Base-by-base conservation (phyloP, 345 rosid species). In the Conringia planisiliqua region DNA sequence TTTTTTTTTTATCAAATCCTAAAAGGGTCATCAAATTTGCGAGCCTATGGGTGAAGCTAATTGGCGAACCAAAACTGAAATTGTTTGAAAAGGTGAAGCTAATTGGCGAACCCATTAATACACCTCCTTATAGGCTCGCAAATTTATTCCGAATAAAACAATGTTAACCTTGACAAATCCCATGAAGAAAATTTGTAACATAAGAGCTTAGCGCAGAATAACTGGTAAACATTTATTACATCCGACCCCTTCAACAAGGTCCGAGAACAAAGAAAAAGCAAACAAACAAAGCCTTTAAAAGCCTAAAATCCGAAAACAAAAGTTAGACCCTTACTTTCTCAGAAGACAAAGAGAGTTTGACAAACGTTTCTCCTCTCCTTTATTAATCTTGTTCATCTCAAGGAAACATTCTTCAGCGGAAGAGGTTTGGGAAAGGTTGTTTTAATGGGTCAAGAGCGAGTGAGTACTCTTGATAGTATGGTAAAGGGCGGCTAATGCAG, bases 391-490 rank as follows among this genome's bases (percentile, higher is more conserved):
- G 65, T 69, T 70, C 71, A 70, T 55, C 29, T 36, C 64, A 54
- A 43, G 27, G 56, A 62, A 43, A 12, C 57, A 58, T 22, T 10
- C 16, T 59, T 66, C 44, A 58, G 16, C 36, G 46, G 32, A 65
- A 73, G 70, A 64, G 56, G 36, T 54, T 73, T 5, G 20, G 16
- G 51, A 29, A 66, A 48, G 43, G 16, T 48, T 50, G 43, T 30
- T 50, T 30, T 9, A 68, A 35, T 78, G 81, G 52, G 81, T 66
- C 59, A 78, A 17, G 50, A 78, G 73, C 8, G 81, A 78, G 69
- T 78, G 81, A 24, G 38, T 66, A 4, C 81, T 72, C 66, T 78
- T 71, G 73, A 78, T 52, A 43, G 77, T 72, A 51, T 78, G 81
- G 64, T 72, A 78, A 66, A 72, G 26, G 10, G 62, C 73, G 27